Base-by-base conservation (phyloP, 495 filamentous ascomycete genomes). In the Penicillium steckii region DNA sequence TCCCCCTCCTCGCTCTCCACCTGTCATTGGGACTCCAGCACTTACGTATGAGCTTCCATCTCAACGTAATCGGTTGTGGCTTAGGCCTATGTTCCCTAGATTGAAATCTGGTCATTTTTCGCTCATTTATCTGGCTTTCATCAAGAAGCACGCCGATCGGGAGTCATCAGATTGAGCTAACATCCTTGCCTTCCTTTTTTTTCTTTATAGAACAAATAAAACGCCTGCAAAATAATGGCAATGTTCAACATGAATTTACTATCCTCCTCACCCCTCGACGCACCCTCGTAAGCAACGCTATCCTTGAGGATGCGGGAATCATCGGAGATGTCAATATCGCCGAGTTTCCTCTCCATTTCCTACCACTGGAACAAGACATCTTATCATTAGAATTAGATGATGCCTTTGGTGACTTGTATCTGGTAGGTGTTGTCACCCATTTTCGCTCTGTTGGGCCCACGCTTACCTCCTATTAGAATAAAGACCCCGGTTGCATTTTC, bases 231-330 rank as follows among this genome's bases (percentile, higher is more conserved):
- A 87, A 85, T 55, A 87, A 88, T 68, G 86, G 85, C 62, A 88
- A 89, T 66, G 85, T 85, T 42, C 87, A 92, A 50, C 93, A 97
- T 80, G 95, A 97, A 62, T 94, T 97, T 69, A 90, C 87, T 37
- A 85, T 97, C 54, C 88, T 97, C 62, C 96, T 93, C 85, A 84
- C 91, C 13, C 94, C 95, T 5, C 83, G 95, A 50, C 88, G 94
- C 45, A 97, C 95, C 9, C 76, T 95, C 33, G 87, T 97, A 46
- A 92, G 89, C 62, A 88, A 97, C 68, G 85, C 90, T 58, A 85
- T 99, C 30, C 72, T 99, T 27, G 95, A 99, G 70, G 91, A 96
- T 61, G 87, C 88, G 19, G 95, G 94, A 21, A 89, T 97, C 32
- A 80, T 96, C 35, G 95, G 95, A 23, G 95, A 99, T 69, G 86